Conservation (phyloP, 1,139 yeast species). For the Geotrichum histeridarum region DNA sequence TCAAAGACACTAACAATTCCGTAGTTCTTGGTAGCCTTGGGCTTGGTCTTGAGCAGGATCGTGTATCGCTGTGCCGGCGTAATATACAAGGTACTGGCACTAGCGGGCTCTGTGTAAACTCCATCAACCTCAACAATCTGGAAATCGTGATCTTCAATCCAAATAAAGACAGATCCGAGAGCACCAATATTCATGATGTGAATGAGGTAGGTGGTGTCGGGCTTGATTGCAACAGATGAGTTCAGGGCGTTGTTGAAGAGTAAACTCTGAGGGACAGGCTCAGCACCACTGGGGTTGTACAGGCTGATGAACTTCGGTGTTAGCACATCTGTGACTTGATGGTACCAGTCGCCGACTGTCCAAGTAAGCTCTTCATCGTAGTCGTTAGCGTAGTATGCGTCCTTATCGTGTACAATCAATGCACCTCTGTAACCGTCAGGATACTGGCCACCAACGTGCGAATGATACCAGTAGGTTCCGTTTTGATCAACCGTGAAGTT, state of each 20-base stretch:
- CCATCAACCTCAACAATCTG: conserved; percentile 84
- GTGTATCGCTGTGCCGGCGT: conserved; percentile 77
- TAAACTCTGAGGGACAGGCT: conserved; percentile 81
- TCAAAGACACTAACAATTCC: conserved; percentile 78
- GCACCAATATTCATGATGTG: conserved; percentile 81
- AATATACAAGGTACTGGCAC: conserved; percentile 56
- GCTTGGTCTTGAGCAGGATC: conserved; percentile 66
- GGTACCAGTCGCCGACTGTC: conserved; percentile 81
- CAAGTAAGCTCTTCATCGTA: conserved; percentile 71
- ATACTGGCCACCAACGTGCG: conserved; percentile 83
- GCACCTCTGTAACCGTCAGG: conserved; percentile 89
- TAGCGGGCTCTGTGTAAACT: conserved; percentile 60
- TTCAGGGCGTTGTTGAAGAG: conserved; percentile 75
- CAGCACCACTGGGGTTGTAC: conserved; percentile 94
- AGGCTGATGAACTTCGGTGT: conserved; percentile 52
- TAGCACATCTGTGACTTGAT: conserved; percentile 52
- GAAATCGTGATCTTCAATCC: conserved; percentile 78
- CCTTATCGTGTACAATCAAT: conserved; percentile 60
- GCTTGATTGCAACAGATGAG: conserved; percentile 63
- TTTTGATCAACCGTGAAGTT: conserved; percentile 83
- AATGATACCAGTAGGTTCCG: conserved; percentile 94
- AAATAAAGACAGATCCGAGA: conserved; percentile 78
- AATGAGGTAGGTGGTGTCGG: conserved; percentile 73
- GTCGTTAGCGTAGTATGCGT: conserved; percentile 47
- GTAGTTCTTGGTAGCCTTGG: conserved; percentile 53